phyloP scores from a whole-genome alignment of 305 asterid species.

The Petunia hybrid region DNA sequence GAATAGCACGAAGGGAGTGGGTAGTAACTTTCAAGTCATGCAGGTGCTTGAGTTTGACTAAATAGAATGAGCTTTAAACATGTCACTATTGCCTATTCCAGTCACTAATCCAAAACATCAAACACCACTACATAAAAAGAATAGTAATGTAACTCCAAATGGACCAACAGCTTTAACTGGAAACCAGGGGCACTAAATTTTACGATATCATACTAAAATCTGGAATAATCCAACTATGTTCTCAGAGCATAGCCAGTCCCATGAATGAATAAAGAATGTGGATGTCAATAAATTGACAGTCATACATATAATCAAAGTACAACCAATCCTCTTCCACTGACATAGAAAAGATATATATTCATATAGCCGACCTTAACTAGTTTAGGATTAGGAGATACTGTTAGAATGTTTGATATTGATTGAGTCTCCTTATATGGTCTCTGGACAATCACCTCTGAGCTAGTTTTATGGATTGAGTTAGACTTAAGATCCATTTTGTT shows the following conservation, averaged over 20 bases:
- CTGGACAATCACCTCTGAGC: too few relatives aligned
- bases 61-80: slow-evolving; percentile 1
- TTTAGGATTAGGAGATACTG: not conserved
- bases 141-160: not conserved
- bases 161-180: not conserved
- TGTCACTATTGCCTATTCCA: not conserved
- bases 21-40: not conserved
- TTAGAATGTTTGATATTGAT: too few relatives aligned
- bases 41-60: not conserved
- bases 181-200: not conserved
- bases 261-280: not conserved
- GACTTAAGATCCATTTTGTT: too few relatives aligned
- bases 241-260: not conserved
- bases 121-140: not conserved
- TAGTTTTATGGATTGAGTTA: too few relatives aligned
- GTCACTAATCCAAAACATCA: not conserved
- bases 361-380: not conserved
- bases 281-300: not conserved
- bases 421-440: too few relatives aligned
- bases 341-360: not conserved
- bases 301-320: not conserved
- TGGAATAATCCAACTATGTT: not conserved
- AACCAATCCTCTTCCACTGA: not conserved
- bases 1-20: not conserved
- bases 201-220: not conserved